Evolutionary conservation across 2,329 filamentous ascomycete species (phyloP).

Genomic region (Diaporthe vexans): DNA sequence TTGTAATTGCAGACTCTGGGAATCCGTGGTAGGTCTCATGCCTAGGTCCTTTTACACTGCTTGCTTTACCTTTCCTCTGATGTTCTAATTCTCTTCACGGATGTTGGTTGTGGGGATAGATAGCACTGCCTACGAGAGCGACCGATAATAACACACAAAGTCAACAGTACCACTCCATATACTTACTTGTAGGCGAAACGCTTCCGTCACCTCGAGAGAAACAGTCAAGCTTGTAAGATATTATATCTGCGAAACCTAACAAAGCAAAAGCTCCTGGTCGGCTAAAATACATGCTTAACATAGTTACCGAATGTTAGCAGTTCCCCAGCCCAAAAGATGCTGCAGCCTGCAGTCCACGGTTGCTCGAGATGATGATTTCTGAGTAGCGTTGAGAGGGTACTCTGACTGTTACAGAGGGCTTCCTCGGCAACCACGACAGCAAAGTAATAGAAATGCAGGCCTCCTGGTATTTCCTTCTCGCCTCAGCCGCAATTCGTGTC

Average conservation of each 20-base stretch:
- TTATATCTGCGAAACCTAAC: not conserved
- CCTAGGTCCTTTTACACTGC: no score
- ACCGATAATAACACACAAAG: not conserved
- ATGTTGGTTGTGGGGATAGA: not conserved
- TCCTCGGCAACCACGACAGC: slow-evolving; percentile 12
- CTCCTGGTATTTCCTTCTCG: slow-evolving; percentile 6
- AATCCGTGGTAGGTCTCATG: not conserved
- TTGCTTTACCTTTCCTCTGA: no score
- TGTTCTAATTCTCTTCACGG: no score
- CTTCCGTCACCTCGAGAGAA: not conserved
- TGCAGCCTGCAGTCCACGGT: not conserved
- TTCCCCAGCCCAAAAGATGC: no score
- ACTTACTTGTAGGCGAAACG: not conserved
- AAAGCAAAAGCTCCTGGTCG: not conserved
- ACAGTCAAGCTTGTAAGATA: not conserved
- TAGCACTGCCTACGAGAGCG: no score
- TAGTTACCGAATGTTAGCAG: not conserved
- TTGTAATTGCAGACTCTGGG: not conserved
- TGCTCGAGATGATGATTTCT: not conserved
- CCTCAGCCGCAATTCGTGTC: not conserved
- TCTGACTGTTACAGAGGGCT: not conserved
- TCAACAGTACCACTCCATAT: not conserved
- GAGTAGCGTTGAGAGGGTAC: not conserved
- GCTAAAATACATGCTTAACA: no score
- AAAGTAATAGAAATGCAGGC: slow-evolving; percentile 11